A percentile compares a stretch with the other conserved stretches of the same genome.
These are phyloP conservation scores for Coemansia sp. DNA, from an alignment of 192 early-diverging fungal species.

Conservation along the genomic window DNA sequence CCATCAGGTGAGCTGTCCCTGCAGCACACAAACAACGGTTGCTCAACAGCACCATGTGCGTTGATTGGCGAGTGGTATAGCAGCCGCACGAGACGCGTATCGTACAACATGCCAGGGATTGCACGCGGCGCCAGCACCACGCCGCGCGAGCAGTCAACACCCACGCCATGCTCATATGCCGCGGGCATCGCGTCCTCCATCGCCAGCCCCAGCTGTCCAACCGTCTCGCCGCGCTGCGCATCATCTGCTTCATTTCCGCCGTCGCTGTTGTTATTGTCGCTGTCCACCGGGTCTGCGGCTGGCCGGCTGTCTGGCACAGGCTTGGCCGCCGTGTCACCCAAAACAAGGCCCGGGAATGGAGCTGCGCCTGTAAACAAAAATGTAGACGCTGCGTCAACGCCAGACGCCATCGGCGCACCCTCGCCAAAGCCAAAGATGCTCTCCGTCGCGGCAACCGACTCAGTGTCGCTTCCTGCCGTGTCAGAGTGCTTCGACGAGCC, in stretches of 20 bases:
- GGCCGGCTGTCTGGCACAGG: no score
- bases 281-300: no score
- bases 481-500: neutral
- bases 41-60: slow-evolving; percentile 4
- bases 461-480: neutral
- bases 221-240: slow-evolving; percentile 12
- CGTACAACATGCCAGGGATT: slow-evolving; percentile 40
- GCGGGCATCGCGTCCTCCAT: slow-evolving; percentile 41
- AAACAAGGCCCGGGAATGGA: slow-evolving; percentile 36
- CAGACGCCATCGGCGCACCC: slow-evolving; percentile 11
- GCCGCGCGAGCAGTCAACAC: slow-evolving; percentile 40
- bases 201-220: slow-evolving; percentile 25
- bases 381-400: slow-evolving; percentile 21
- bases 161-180: slow-evolving; percentile 37
- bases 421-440: neutral
- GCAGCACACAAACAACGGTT: slow-evolving; percentile 18
- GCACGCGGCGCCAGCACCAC: slow-evolving; percentile 41
- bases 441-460: neutral
- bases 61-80: slow-evolving; percentile 6
- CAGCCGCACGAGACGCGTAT: slow-evolving; percentile 20
- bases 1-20: no score
- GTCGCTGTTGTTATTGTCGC: neutral
- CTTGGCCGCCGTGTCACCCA: no score
- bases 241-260: neutral
- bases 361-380: slow-evolving; percentile 44